phyloP scores from a whole-genome alignment of 106 monocot species.

The Amphibolis antarctica region DNA sequence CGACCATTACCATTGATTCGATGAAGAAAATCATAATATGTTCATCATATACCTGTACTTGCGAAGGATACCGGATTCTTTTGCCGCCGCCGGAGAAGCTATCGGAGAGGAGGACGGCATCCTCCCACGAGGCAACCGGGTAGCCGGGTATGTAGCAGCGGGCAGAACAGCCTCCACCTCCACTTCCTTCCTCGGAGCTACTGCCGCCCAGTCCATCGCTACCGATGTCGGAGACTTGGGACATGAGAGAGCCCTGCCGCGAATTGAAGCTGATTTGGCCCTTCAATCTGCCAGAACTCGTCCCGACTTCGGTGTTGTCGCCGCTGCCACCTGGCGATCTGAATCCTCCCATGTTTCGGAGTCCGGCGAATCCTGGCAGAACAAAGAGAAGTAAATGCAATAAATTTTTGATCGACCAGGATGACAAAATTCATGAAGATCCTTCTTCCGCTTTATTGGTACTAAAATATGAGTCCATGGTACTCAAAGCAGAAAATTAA shows the following conservation, averaged over 20 bases:
- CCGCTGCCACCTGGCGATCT: conserved; percentile 13
- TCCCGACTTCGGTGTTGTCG: neutral
- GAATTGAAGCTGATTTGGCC: conserved; percentile 9
- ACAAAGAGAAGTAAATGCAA: too few species aligned
- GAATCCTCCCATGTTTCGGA: conserved; percentile 30
- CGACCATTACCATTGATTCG: too few species aligned
- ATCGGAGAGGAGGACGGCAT: conserved; percentile 32
- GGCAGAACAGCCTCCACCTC: neutral
- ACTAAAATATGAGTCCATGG: too few species aligned
- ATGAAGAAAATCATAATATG: too few species aligned
- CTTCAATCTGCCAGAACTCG: conserved; percentile 8
- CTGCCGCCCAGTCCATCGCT: conserved; percentile 20
- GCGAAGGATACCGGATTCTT: conserved; percentile 33
- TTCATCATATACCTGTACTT: conserved; percentile 50
- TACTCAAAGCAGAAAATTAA: too few species aligned
- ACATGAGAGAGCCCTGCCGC: conserved; percentile 11
- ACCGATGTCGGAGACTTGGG: conserved; percentile 14
- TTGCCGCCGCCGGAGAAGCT: conserved; percentile 39
- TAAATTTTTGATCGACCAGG: too few species aligned
- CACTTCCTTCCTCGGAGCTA: conserved; percentile 33
- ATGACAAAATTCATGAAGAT: too few species aligned
- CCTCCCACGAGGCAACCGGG: conserved; percentile 52
- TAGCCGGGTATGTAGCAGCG: conserved; percentile 13
- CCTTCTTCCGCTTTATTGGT: too few species aligned
- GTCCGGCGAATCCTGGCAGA: conserved; percentile 38